Conservation (phyloP, 2,329 filamentous ascomycete species). For the Exophiala xenobiotica region DNA sequence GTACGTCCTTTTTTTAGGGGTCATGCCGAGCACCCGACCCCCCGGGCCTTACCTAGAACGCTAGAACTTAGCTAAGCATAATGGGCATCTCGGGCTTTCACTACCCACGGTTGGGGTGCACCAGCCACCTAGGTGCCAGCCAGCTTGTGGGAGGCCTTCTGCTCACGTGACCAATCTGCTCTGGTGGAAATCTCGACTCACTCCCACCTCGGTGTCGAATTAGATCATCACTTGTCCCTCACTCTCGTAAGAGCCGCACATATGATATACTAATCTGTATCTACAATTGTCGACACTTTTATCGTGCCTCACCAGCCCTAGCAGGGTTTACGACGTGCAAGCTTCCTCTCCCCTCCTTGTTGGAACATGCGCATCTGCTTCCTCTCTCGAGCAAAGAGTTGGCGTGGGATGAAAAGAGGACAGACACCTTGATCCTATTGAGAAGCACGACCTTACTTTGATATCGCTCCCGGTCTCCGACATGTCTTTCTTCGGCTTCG, state of each 20-base stretch:
- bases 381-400: constrained; percentile 29
- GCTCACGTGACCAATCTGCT: neutral
- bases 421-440: neutral
- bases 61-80: too few relatives aligned
- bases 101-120: too few relatives aligned
- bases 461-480: too few relatives aligned
- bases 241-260: constrained; percentile 4
- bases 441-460: too few relatives aligned
- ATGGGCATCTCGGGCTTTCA: too few relatives aligned
- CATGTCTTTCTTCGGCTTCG: constrained; percentile 94
- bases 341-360: constrained; percentile 23
- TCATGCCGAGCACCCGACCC: too few relatives aligned
- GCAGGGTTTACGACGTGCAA: too few relatives aligned
- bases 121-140: too few relatives aligned
- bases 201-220: neutral
- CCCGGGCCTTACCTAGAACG: too few relatives aligned
- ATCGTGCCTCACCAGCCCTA: too few relatives aligned
- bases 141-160: too few relatives aligned
- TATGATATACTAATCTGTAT: neutral
- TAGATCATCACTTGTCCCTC: constrained; percentile 8
- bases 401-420: constrained; percentile 14
- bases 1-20: too few relatives aligned
- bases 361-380: constrained; percentile 24
- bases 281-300: neutral
- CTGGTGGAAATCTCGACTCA: neutral